Evolutionary conservation across 352 stramenopile genomes (phyloP).

Genomic region (Pythium apleroticum): DNA sequence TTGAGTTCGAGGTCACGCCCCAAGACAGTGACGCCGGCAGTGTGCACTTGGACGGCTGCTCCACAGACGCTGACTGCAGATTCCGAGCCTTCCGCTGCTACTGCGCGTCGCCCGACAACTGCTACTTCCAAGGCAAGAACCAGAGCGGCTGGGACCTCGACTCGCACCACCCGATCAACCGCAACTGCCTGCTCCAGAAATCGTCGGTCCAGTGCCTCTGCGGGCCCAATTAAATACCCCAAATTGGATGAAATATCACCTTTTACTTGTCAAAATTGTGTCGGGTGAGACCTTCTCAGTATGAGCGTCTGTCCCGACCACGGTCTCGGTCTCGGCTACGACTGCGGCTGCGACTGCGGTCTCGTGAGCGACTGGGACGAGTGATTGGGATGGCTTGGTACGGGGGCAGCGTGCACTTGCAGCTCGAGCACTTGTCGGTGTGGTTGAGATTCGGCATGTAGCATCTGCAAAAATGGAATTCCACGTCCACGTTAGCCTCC

Average conservation of each 20-base stretch:
- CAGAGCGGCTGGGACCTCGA: conserved; percentile 49
- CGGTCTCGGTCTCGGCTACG: conserved; percentile 1
- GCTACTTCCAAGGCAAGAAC: conserved; percentile 63
- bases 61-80: conserved; percentile 64
- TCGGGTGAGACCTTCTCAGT: neutral
- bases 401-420: neutral
- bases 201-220: conserved; percentile 62
- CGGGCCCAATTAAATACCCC: conserved; percentile 53
- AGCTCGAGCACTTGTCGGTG: neutral
- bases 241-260: neutral
- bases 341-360: neutral
- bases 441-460: conserved; percentile 1
- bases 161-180: conserved; percentile 69
- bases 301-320: neutral
- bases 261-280: conserved; percentile 1
- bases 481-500: too few relatives aligned
- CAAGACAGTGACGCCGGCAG: conserved; percentile 52
- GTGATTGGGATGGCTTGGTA: neutral
- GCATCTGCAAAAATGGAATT: conserved; percentile 6
- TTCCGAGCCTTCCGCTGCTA: conserved; percentile 74
- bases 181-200: conserved; percentile 74
- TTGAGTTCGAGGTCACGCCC: conserved; percentile 59
- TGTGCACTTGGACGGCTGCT: conserved; percentile 77
- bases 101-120: conserved; percentile 53
- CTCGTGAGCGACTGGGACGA: neutral